A percentile compares a stretch with the other conserved stretches of the same genome.
Evolutionary conservation across 164 flowering plant species (phyloP).

Genomic region (Cinnamomum chago): DNA sequence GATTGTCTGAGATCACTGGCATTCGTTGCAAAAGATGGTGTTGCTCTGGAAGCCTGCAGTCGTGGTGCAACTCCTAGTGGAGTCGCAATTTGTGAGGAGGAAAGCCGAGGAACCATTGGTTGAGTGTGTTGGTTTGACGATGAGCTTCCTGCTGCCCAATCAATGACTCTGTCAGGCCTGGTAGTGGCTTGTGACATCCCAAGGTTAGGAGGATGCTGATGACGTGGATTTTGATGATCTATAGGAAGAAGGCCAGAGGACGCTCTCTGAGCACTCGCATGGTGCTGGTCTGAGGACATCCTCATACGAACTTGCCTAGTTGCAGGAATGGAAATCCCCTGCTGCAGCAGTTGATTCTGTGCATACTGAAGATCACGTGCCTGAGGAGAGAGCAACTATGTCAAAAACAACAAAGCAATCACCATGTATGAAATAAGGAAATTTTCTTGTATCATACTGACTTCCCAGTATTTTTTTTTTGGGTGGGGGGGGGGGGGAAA

Average conservation of each 20-base stretch:
- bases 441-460: not conserved
- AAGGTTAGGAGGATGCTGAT: conserved; percentile 20
- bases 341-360: not conserved
- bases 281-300: conserved; percentile 5
- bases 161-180: conserved; percentile 22
- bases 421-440: not conserved
- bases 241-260: conserved; percentile 13
- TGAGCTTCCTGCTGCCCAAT: conserved; percentile 12
- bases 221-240: conserved; percentile 25
- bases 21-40: conserved; percentile 13
- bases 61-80: conserved; percentile 31
- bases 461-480: too few relatives aligned
- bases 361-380: not conserved
- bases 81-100: conserved; percentile 21
- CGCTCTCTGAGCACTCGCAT: not conserved
- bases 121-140: conserved; percentile 11
- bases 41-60: conserved; percentile 29
- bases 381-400: not conserved
- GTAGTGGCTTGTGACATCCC: conserved; percentile 22
- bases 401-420: not conserved
- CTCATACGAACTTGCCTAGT: conserved; percentile 4
- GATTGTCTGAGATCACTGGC: conserved; percentile 20
- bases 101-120: conserved; percentile 14
- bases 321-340: conserved; percentile 4
- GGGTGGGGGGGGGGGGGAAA: too few relatives aligned